These are phyloP conservation scores for Vigna trinervia DNA, from an alignment of 306 rosid genomes.

Conservation along the genomic window DNA sequence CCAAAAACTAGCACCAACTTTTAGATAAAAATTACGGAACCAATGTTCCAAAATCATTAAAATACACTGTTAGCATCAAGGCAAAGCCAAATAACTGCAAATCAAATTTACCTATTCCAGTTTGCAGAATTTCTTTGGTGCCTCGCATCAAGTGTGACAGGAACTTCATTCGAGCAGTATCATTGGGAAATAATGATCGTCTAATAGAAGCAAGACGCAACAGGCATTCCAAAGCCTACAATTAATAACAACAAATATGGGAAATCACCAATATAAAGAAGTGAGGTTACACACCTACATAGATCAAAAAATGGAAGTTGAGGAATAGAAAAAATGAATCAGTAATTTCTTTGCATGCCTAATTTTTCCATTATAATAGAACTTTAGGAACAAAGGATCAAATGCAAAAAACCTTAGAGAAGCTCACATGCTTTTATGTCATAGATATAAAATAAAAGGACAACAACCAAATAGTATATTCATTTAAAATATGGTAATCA, in stretches of 20 bases:
- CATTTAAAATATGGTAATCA: neutral
- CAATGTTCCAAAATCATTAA: neutral
- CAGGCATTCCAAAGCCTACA: constrained; percentile 62
- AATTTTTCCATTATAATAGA: constrained; percentile 1
- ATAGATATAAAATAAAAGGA: neutral
- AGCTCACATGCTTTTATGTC: neutral
- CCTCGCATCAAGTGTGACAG: constrained; percentile 59
- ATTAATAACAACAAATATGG: constrained; percentile 4
- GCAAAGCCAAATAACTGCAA: neutral
- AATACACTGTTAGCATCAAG: constrained; percentile 1
- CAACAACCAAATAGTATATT: neutral
- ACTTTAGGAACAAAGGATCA: constrained; percentile 3
- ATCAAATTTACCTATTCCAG: constrained; percentile 49
- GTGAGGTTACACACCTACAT: neutral
- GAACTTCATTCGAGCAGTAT: constrained; percentile 52
- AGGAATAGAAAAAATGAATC: neutral
- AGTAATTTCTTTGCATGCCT: neutral
- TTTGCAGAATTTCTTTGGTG: constrained; percentile 58
- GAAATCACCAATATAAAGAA: constrained; percentile 5
- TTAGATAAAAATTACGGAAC: neutral
- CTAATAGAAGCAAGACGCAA: constrained; percentile 57
- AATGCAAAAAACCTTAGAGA: neutral
- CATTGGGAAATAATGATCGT: constrained; percentile 54
- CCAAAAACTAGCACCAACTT: neutral
- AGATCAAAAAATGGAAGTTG: neutral